Evolutionary conservation across 2,329 filamentous ascomycete genomes (phyloP).

Genomic region (Kalmusia sp.): DNA sequence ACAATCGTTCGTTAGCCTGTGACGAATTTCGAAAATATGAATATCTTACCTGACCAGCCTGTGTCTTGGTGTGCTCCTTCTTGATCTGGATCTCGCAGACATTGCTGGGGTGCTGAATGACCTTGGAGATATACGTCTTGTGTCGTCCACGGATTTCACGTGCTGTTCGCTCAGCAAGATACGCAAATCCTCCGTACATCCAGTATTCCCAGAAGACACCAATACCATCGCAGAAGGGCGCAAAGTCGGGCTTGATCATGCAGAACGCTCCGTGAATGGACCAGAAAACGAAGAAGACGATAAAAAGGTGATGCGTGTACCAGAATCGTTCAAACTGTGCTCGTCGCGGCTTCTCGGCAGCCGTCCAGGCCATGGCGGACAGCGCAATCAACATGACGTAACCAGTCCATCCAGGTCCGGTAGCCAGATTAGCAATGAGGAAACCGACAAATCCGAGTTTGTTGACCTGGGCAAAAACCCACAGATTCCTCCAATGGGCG

Average conservation of each 20-base stretch:
- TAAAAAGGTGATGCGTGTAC: constrained; percentile 89
- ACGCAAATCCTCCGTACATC: constrained; percentile 83
- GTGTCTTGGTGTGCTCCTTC: constrained; percentile 83
- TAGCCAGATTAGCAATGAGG: constrained; percentile 77
- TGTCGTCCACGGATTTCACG: constrained; percentile 81
- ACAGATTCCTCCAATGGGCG: constrained; percentile 89
- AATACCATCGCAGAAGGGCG: constrained; percentile 77
- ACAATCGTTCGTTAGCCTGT: constrained; percentile 14
- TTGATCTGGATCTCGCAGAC: constrained; percentile 93
- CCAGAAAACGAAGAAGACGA: constrained; percentile 90
- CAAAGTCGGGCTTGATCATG: constrained; percentile 86
- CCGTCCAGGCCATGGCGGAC: constrained; percentile 80
- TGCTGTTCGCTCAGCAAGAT: constrained; percentile 79
- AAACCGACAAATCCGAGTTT: constrained; percentile 80
- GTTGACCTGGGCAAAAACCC: constrained; percentile 74
- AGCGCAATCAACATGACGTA: constrained; percentile 83
- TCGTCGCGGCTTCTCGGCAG: constrained; percentile 77
- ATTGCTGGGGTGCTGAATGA: constrained; percentile 87
- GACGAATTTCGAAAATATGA: background rate
- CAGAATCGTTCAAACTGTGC: constrained; percentile 90
- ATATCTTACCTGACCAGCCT: constrained; percentile 68
- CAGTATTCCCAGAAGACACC: constrained; percentile 91
- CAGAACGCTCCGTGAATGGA: constrained; percentile 88
- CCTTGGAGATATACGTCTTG: constrained; percentile 87
- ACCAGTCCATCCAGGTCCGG: constrained; percentile 84